Evolutionary conservation across 2,329 filamentous ascomycete genomes (phyloP).

Genomic region (Calonectria crousiana): DNA sequence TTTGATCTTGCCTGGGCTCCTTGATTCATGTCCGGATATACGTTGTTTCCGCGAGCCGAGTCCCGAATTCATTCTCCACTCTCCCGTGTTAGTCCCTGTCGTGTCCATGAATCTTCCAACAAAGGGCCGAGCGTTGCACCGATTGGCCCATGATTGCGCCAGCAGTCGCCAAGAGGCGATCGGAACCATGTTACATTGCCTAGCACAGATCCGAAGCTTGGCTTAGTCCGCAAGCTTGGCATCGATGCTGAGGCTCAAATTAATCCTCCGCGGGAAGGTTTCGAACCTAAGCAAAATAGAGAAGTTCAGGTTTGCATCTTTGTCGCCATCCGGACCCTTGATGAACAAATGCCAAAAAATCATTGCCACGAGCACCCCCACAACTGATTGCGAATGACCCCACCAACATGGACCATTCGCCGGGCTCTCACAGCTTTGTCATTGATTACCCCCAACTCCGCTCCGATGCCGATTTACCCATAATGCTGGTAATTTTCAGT

Average conservation of each 20-base stretch:
- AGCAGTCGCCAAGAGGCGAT: background rate
- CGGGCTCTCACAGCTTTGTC: background rate
- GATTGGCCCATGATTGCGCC: background rate
- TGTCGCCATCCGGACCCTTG: background rate
- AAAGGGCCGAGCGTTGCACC: constrained; percentile 9
- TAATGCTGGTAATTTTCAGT: background rate
- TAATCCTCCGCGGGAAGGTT: background rate
- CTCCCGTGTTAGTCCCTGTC: background rate
- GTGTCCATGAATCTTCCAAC: background rate
- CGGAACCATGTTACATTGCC: background rate
- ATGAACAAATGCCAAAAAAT: background rate
- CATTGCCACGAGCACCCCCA: background rate
- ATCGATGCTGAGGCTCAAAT: background rate
- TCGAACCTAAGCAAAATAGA: background rate
- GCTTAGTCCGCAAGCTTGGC: background rate
- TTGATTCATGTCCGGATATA: constrained; percentile 2
- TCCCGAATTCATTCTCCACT: background rate
- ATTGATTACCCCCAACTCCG: constrained; percentile 6
- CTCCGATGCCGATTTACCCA: constrained; percentile 9
- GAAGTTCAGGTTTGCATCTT: background rate
- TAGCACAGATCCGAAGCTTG: background rate
- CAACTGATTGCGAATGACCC: background rate
- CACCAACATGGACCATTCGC: background rate
- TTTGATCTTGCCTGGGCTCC: background rate
- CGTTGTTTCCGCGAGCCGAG: constrained; percentile 1